Conservation (phyloP, 129 eudicot genomes). For the Lonicera japonica region DNA sequence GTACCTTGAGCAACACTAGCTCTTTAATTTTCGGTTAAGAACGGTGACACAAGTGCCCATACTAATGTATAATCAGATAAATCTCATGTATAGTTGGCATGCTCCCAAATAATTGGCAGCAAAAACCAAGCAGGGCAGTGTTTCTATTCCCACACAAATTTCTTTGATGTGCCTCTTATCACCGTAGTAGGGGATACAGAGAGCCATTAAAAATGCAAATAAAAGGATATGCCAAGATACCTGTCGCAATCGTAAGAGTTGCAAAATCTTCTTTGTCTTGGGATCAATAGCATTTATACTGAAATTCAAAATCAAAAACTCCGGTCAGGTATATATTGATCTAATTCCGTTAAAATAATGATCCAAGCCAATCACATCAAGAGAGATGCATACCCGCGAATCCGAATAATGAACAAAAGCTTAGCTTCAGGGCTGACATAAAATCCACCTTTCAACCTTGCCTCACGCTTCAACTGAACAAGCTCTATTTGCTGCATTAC, state of each 20-base stretch:
- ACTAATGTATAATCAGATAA: no score
- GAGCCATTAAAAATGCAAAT: no score
- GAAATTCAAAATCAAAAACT: constrained; percentile 6
- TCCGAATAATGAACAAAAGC: constrained; percentile 60
- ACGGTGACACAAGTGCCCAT: no score
- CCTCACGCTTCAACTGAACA: constrained; percentile 66
- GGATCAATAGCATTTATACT: constrained; percentile 76
- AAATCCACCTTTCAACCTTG: constrained; percentile 71
- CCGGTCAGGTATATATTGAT: not conserved
- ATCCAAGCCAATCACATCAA: not conserved
- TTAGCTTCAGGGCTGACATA: constrained; percentile 76
- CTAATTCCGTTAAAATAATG: not conserved
- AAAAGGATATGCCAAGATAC: constrained; percentile 12
- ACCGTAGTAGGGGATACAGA: no score
- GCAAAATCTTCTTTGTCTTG: constrained; percentile 50
- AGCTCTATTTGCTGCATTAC: constrained; percentile 53
- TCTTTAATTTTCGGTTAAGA: no score
- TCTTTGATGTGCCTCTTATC: no score
- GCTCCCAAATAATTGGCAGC: no score
- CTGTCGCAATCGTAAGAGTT: constrained; percentile 70
- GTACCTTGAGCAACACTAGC: no score
- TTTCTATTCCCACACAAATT: no score
- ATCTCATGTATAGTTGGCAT: no score
- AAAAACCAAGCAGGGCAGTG: no score
- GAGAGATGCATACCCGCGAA: constrained; percentile 44